Conservation (phyloP, 78 protist species). For the Dictyostelium intermedium region DNA sequence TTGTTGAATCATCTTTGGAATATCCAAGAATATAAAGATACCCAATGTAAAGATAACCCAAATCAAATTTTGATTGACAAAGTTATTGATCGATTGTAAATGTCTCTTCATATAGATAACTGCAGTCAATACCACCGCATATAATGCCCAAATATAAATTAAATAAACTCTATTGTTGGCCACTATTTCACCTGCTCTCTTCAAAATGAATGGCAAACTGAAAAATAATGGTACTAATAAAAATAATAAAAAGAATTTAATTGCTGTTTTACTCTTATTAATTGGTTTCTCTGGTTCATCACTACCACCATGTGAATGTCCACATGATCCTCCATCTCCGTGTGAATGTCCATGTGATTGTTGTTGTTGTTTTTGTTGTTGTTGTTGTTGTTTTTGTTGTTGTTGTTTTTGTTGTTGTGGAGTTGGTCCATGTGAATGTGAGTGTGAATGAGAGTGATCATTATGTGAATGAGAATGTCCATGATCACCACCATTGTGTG, state of each 20-base stretch:
- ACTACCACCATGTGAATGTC: not conserved
- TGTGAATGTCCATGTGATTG: not conserved
- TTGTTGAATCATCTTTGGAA: conserved; percentile 79
- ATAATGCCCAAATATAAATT: conserved; percentile 54
- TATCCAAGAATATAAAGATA: conserved; percentile 54
- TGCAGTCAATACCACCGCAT: not conserved
- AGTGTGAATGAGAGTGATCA: not conserved
- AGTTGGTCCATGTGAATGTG: not conserved
- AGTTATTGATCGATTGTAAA: conserved; percentile 12
- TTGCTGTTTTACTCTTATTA: not conserved
- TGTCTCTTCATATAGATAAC: conserved; percentile 45
- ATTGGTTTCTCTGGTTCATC: not conserved
- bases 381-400: not conserved
- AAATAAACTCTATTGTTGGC: conserved; percentile 28
- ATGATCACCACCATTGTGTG: not conserved
- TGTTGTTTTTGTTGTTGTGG: not conserved
- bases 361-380: not conserved
- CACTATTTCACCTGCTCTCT: conserved; percentile 54
- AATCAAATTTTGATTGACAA: conserved; percentile 58
- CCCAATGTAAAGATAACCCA: conserved; percentile 61
- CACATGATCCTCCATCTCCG: not conserved
- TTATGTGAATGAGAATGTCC: not conserved
- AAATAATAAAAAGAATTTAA: conserved; percentile 32
- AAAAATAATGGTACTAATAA: conserved; percentile 41
- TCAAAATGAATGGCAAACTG: conserved; percentile 31